Evolutionary conservation across 2,329 filamentous ascomycete species (phyloP).

Genomic region (Ophiocordyceps camponoti-saundersi): DNA sequence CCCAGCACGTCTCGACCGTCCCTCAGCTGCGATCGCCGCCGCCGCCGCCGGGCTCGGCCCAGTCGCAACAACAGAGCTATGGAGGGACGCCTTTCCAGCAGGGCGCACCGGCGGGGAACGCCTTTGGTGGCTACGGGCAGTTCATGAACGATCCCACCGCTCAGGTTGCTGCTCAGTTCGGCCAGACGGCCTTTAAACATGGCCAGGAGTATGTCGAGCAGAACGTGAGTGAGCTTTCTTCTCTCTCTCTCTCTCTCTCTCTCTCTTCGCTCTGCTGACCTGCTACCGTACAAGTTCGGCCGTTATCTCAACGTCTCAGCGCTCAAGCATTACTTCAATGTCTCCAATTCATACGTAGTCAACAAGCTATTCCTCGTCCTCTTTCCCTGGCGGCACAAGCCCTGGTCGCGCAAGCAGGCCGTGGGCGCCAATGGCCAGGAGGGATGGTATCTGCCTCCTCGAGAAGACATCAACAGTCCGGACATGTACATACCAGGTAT

Average conservation of each 20-base stretch:
- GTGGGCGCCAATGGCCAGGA: slow-evolving; percentile 53
- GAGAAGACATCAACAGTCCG: slow-evolving; percentile 92
- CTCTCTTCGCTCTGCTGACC: background rate
- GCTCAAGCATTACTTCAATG: slow-evolving; percentile 98
- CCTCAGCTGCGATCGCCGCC: slow-evolving; percentile 92
- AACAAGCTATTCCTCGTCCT: slow-evolving; percentile 87
- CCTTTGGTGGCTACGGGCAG: slow-evolving; percentile 62
- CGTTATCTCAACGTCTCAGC: slow-evolving; percentile 81
- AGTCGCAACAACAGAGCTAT: slow-evolving; percentile 44
- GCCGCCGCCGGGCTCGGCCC: slow-evolving; percentile 55
- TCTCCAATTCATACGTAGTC: slow-evolving; percentile 91
- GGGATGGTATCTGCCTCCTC: slow-evolving; percentile 71
- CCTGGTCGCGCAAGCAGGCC: slow-evolving; percentile 84
- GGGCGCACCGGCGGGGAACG: slow-evolving; percentile 31
- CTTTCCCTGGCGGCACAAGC: slow-evolving; percentile 94
- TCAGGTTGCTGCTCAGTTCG: slow-evolving; percentile 88
- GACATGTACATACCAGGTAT: slow-evolving; percentile 90
- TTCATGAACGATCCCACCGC: slow-evolving; percentile 94
- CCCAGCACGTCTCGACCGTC: slow-evolving; percentile 95
- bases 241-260: slow-evolving; percentile 3
- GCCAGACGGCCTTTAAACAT: slow-evolving; percentile 77
- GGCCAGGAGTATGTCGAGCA: slow-evolving; percentile 92
- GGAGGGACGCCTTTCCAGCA: slow-evolving; percentile 45
- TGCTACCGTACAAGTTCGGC: slow-evolving; percentile 26
- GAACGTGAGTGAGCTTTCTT: slow-evolving; percentile 45